Percentiles rank a stretch among this genome's conserved stretches.
Evolutionary conservation across 768 basidiomycete species (phyloP).

Genomic region (Fomitopsis serialis): DNA sequence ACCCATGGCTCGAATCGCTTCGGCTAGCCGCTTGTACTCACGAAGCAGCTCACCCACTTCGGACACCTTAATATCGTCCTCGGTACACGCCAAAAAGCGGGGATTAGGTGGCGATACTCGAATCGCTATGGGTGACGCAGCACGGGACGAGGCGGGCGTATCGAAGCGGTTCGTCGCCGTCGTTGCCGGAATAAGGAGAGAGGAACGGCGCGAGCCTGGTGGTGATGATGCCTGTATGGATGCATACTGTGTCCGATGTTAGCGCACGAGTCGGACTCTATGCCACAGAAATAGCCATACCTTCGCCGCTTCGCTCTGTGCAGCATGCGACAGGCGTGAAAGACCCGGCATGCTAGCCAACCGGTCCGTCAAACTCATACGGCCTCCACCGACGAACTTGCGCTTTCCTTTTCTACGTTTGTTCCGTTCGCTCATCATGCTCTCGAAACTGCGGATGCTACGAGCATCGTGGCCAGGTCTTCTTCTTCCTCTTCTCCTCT

Average conservation of each 20-base stretch:
- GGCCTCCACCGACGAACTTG: slow-evolving; percentile 23
- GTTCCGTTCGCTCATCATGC: slow-evolving; percentile 62
- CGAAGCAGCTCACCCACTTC: slow-evolving; percentile 77
- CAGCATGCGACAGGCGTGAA: slow-evolving; percentile 32
- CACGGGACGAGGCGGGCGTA: slow-evolving; percentile 34
- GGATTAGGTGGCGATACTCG: slow-evolving; percentile 56
- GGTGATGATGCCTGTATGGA: slow-evolving; percentile 24
- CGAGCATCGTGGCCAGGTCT: slow-evolving; percentile 49
- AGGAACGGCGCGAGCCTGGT: slow-evolving; percentile 34
- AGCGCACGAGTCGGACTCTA: background rate
- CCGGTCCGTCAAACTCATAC: slow-evolving; percentile 78
- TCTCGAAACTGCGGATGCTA: slow-evolving; percentile 85
- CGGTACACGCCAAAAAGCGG: slow-evolving; percentile 66
- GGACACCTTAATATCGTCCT: slow-evolving; percentile 73
- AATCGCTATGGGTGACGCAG: slow-evolving; percentile 33
- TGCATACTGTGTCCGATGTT: background rate
- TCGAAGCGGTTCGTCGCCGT: slow-evolving; percentile 29
- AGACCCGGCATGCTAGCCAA: slow-evolving; percentile 71
- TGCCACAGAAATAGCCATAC: slow-evolving; percentile 6
- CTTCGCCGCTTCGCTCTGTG: slow-evolving; percentile 11
- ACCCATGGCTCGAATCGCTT: slow-evolving; percentile 53
- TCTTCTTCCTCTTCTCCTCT: slow-evolving; percentile 33
- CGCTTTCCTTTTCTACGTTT: slow-evolving; percentile 22
- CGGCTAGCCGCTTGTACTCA: slow-evolving; percentile 79
- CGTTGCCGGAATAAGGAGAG: slow-evolving; percentile 25